Conservation (phyloP, 2,329 filamentous ascomycete genomes). For the Ascomycota sp. region DNA sequence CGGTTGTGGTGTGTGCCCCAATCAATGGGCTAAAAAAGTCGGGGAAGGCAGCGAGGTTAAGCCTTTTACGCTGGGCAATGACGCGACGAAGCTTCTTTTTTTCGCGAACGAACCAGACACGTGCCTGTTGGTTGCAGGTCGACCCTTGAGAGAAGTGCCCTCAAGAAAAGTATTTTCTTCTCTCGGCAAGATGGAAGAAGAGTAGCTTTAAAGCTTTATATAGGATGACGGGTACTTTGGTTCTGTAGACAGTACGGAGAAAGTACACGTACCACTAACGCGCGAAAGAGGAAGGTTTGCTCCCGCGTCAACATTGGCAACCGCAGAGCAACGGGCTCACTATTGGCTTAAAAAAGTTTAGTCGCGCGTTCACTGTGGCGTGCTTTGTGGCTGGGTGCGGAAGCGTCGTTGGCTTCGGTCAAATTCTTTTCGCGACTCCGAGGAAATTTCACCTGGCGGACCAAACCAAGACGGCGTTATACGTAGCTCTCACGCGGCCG, state of each 20-base stretch:
- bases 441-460: constrained; percentile 6
- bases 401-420: constrained; percentile 4
- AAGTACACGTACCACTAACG: not conserved
- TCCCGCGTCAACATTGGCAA: constrained; percentile 33
- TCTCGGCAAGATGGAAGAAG: too few relatives aligned
- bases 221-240: too few relatives aligned
- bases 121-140: constrained; percentile 1
- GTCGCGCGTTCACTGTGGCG: too few relatives aligned
- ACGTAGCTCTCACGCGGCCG: too few relatives aligned
- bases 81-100: not conserved
- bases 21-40: not conserved
- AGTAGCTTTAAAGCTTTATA: too few relatives aligned
- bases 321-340: constrained; percentile 29
- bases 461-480: not conserved
- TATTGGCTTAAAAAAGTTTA: too few relatives aligned
- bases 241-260: too few relatives aligned
- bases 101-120: constrained; percentile 5
- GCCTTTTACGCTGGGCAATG: not conserved
- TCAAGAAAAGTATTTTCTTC: too few relatives aligned
- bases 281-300: too few relatives aligned
- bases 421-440: constrained; percentile 8
- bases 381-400: constrained; percentile 4
- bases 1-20: too few relatives aligned
- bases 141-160: not conserved
- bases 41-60: not conserved